These are phyloP conservation scores for Blastomyces gilchristii DNA, from an alignment of 2,329 filamentous ascomycete genomes.

Conservation along the genomic window DNA sequence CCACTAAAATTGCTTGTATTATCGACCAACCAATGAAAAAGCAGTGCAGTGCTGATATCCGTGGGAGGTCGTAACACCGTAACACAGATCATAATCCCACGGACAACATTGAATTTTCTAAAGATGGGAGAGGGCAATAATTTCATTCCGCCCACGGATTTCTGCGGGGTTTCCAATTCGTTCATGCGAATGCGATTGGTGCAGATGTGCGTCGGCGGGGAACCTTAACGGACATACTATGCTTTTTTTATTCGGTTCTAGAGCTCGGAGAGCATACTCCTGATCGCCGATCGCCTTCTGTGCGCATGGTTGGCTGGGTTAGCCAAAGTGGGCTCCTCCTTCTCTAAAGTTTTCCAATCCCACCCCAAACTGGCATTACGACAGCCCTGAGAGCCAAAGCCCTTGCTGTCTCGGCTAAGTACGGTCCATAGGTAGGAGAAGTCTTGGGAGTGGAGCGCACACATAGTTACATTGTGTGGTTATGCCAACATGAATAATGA, in stretches of 20 bases:
- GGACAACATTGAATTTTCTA: not conserved
- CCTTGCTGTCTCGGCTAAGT: not conserved
- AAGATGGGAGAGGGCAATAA: not conserved
- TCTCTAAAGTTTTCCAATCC: not conserved
- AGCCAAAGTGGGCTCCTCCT: not conserved
- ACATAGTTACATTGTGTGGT: not conserved
- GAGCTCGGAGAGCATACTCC: not conserved
- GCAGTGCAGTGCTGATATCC: not conserved
- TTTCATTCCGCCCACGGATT: not conserved
- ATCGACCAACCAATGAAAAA: not conserved
- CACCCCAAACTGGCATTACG: not conserved
- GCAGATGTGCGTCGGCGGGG: not conserved
- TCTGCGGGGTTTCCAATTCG: not conserved
- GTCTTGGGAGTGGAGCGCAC: not conserved
- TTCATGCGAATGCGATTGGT: not conserved
- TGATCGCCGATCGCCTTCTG: not conserved
- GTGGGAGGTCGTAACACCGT: not conserved
- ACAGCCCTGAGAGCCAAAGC: not conserved
- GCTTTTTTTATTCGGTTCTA: not conserved
- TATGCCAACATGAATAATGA: not conserved
- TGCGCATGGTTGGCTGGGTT: not conserved
- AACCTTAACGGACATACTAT: no score
- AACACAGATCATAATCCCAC: not conserved
- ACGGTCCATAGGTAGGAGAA: not conserved
- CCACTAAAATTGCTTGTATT: slow-evolving; percentile 3